A percentile compares a stretch with the other conserved stretches of the same genome.
Conservation (phyloP, 2,329 filamentous ascomycete genomes). For the Colletotrichum godetiae region DNA sequence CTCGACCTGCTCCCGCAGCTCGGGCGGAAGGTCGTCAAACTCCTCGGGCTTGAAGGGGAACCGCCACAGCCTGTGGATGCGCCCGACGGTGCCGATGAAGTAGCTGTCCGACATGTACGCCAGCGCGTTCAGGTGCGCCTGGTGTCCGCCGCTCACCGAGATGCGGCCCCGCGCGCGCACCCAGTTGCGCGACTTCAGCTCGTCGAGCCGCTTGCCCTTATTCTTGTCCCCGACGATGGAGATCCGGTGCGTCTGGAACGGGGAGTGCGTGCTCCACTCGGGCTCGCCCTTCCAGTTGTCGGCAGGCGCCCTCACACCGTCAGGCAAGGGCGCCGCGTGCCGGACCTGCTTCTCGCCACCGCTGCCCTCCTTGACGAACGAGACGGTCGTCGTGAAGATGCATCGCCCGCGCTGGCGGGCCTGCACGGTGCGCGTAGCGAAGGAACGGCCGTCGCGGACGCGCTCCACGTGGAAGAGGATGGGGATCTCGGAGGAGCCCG, state of each 20-base stretch:
- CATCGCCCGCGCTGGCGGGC: slow-evolving; percentile 87
- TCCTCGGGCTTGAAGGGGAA: slow-evolving; percentile 69
- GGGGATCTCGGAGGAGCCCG: slow-evolving; percentile 85
- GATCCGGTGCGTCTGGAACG: slow-evolving; percentile 59
- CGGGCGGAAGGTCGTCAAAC: slow-evolving; percentile 61
- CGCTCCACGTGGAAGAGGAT: slow-evolving; percentile 96
- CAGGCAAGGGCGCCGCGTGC: slow-evolving; percentile 74
- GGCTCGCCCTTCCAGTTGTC: slow-evolving; percentile 54
- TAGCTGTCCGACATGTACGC: slow-evolving; percentile 94
- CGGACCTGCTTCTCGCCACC: slow-evolving; percentile 64
- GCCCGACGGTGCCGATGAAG: slow-evolving; percentile 90
- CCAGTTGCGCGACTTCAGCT: slow-evolving; percentile 64
- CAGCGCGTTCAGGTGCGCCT: slow-evolving; percentile 86
- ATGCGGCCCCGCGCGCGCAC: slow-evolving; percentile 80
- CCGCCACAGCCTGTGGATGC: slow-evolving; percentile 84
- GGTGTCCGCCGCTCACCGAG: slow-evolving; percentile 76
- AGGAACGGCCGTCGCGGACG: slow-evolving; percentile 89
- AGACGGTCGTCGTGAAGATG: slow-evolving; percentile 96
- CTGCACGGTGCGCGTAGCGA: slow-evolving; percentile 94
- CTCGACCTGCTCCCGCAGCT: slow-evolving; percentile 49
- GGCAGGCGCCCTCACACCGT: slow-evolving; percentile 49
- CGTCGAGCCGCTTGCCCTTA: slow-evolving; percentile 53
- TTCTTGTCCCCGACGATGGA: slow-evolving; percentile 49
- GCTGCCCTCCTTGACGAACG: slow-evolving; percentile 78
- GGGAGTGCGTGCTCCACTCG: slow-evolving; percentile 61